Conservation (phyloP, 768 basidiomycete species). For the Polyporus arcularius region DNA sequence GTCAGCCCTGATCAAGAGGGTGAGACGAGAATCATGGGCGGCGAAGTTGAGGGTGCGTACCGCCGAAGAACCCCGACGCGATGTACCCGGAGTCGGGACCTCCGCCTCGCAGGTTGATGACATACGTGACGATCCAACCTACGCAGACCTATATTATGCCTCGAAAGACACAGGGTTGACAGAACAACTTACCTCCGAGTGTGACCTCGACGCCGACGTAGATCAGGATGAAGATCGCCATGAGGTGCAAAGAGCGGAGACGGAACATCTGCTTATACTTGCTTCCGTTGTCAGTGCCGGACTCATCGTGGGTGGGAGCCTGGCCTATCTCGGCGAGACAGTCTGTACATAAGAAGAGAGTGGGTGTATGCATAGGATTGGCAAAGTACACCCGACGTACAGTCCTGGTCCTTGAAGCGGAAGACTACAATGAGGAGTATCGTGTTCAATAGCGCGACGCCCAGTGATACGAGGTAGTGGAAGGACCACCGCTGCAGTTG, state of each 20-base stretch:
- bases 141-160: neutral
- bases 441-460: constrained; percentile 61
- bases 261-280: constrained; percentile 49
- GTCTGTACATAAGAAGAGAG: constrained; percentile 37
- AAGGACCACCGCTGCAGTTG: constrained; percentile 69
- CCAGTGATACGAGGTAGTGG: constrained; percentile 73
- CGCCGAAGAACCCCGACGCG: constrained; percentile 51
- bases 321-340: constrained; percentile 58
- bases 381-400: constrained; percentile 43
- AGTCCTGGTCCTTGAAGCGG: constrained; percentile 69
- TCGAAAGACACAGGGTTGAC: neutral
- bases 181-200: constrained; percentile 33
- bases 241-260: constrained; percentile 39
- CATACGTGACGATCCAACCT: constrained; percentile 60
- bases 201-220: constrained; percentile 45
- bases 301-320: constrained; percentile 34
- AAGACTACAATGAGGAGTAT: constrained; percentile 58
- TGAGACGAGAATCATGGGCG: neutral
- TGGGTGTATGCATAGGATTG: no score
- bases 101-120: constrained; percentile 46
- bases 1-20: constrained; percentile 40
- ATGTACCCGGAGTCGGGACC: constrained; percentile 51
- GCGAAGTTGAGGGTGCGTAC: constrained; percentile 16
- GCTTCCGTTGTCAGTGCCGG: constrained; percentile 33
- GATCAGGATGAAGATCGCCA: constrained; percentile 45